phyloP scores from a whole-genome alignment of 129 eudicot genomes.

The Centaurea solstitialis region DNA sequence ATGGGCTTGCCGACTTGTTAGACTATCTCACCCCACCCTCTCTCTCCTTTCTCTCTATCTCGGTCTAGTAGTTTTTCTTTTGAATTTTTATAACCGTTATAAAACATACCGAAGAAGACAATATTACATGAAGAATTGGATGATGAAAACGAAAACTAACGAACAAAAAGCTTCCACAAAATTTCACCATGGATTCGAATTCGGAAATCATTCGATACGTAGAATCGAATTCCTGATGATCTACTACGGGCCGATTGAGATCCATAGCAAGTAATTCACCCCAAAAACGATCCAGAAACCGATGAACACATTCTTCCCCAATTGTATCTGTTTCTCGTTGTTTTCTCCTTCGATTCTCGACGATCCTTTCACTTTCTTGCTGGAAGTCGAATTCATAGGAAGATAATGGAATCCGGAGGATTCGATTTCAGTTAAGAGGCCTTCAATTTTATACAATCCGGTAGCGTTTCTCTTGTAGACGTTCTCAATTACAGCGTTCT shows the following conservation, averaged over 20 bases:
- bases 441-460: not conserved
- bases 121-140: not conserved
- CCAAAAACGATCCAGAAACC: not conserved
- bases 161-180: not conserved
- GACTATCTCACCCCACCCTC: no score
- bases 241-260: not conserved
- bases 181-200: not conserved
- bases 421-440: not conserved
- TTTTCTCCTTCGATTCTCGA: not conserved
- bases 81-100: no score
- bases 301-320: conserved; percentile 6
- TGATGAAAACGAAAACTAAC: not conserved
- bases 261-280: not conserved
- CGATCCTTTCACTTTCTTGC: not conserved
- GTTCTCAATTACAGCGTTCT: not conserved
- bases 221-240: not conserved
- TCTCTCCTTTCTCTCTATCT: no score
- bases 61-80: no score
- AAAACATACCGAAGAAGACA: no score
- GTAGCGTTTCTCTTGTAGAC: not conserved
- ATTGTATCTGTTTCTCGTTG: not conserved
- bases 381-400: not conserved
- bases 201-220: not conserved
- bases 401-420: not conserved
- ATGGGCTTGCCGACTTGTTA: no score